phyloP scores from a whole-genome alignment of 2,329 filamentous ascomycete species.

The Trichoderma gracile region DNA sequence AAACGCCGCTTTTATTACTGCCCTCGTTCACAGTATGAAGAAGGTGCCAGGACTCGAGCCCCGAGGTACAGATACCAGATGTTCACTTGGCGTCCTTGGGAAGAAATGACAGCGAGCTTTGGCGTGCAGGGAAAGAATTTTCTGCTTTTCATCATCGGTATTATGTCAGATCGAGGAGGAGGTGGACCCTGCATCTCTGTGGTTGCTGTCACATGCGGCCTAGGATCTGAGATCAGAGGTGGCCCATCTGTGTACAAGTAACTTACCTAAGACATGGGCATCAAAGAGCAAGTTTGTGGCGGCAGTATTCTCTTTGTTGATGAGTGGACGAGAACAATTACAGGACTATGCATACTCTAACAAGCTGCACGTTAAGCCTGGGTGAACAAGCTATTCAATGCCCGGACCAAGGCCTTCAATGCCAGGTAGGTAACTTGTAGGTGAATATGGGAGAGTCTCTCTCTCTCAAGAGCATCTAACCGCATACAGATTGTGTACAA shows the following conservation, averaged over 20 bases:
- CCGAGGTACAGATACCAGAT: too few species aligned
- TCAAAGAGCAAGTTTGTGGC: background rate
- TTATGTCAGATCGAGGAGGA: conserved; percentile 1
- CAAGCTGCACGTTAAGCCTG: too few species aligned
- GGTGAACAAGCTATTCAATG: too few species aligned
- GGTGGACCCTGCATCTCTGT: conserved; percentile 1
- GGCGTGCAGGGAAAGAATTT: background rate
- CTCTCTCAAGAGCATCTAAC: too few species aligned
- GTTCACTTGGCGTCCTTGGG: background rate
- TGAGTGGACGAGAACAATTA: too few species aligned
- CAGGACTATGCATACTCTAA: too few species aligned
- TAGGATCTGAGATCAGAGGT: conserved; percentile 13
- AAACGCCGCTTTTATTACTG: conserved; percentile 1
- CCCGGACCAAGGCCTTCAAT: too few species aligned
- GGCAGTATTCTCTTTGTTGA: background rate
- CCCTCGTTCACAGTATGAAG: background rate
- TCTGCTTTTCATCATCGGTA: background rate
- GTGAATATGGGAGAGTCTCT: too few species aligned
- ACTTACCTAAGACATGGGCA: background rate
- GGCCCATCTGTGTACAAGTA: background rate
- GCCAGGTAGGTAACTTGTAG: too few species aligned
- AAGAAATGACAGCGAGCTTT: too few species aligned
- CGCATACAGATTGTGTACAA: too few species aligned
- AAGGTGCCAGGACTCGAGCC: too few species aligned
- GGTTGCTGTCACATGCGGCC: conserved; percentile 4